Base-by-base conservation (phyloP, 2,329 filamentous ascomycete species). In the Simplicillium sp. region DNA sequence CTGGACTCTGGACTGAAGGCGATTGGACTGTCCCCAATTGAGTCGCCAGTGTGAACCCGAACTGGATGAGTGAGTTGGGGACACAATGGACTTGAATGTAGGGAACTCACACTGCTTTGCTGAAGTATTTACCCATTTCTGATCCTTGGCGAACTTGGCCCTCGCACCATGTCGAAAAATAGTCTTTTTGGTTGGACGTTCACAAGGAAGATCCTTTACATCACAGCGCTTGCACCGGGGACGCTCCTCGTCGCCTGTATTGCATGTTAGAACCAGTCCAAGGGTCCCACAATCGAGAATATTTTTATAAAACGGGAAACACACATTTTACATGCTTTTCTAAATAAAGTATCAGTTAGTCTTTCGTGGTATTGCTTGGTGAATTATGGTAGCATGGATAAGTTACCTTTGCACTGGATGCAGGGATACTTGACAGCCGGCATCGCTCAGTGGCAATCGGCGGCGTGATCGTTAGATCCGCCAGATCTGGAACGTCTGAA, bases 81-180 rank as follows among this genome's bases (percentile, higher is more conserved):
- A 25, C 6, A 6, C 9, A 9, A 25, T n/a, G 9, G 20, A 25
- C 9, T 25, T 5, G 9, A 25, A 9, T 9, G 20, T 6, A 17
- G 39, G 25, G 43, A 48, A 48, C 60, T 41, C 42, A 64, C 61
- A 63, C 28, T 61, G 51, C 37, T 49, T 53, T 1, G 58, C 54
- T 25, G 56, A 52, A 34, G 56, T 61, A 7, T 55, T 58, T 7
- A 63, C 59, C 61, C 60, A 63, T 41, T 56, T 53, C 46, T 64
- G 60, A 39, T 59, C 51, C 4, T 52, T 54, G 37, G 58, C 53
- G 34, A 65, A 59, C 7, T 50, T 53, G 29, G 54, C 55, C 2
- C 52, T 49, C 0, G 59, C 56, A 11, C 58, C 54, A 34, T 63
- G 60, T 5, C 57, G 56, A 46, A 65, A 65, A 6, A 65, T 55